These are phyloP conservation scores for Hirschfeldia incana DNA, from an alignment of 345 rosid species.

Conservation along the genomic window DNA sequence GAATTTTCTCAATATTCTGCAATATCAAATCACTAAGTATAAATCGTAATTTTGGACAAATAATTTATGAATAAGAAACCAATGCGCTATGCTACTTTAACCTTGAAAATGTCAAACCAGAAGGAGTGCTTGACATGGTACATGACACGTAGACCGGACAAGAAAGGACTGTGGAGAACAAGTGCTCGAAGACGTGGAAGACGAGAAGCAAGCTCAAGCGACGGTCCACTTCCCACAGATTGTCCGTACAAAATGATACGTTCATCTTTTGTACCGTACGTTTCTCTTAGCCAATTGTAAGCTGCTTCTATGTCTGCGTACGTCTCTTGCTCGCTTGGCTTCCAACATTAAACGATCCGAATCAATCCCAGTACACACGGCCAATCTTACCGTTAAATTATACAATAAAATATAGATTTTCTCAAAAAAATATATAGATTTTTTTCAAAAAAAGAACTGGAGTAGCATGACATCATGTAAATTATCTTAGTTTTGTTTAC, in stretches of 20 bases:
- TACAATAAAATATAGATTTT: neutral
- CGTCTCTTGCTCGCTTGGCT: constrained; percentile 90
- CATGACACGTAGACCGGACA: constrained; percentile 88
- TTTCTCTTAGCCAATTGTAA: constrained; percentile 65
- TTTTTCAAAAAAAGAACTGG: neutral
- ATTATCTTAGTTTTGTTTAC: neutral
- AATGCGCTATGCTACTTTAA: constrained; percentile 13
- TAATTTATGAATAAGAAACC: neutral
- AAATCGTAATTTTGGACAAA: neutral
- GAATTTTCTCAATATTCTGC: constrained; percentile 88
- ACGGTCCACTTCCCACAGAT: constrained; percentile 89
- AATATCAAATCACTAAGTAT: neutral
- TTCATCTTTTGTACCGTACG: constrained; percentile 61
- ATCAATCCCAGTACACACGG: neutral
- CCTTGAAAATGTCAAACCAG: constrained; percentile 93
- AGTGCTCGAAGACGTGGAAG: constrained; percentile 70
- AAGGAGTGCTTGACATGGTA: constrained; percentile 72
- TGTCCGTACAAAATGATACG: constrained; percentile 81
- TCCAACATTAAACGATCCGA: constrained; percentile 7
- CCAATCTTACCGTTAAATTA: neutral
- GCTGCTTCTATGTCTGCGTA: constrained; percentile 90
- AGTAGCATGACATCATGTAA: neutral
- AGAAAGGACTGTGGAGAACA: constrained; percentile 79
- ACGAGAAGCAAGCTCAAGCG: constrained; percentile 69
- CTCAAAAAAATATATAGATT: no score